Conservation (phyloP, 495 filamentous ascomycete species). For the Lasiosphaeria miniovina region DNA sequence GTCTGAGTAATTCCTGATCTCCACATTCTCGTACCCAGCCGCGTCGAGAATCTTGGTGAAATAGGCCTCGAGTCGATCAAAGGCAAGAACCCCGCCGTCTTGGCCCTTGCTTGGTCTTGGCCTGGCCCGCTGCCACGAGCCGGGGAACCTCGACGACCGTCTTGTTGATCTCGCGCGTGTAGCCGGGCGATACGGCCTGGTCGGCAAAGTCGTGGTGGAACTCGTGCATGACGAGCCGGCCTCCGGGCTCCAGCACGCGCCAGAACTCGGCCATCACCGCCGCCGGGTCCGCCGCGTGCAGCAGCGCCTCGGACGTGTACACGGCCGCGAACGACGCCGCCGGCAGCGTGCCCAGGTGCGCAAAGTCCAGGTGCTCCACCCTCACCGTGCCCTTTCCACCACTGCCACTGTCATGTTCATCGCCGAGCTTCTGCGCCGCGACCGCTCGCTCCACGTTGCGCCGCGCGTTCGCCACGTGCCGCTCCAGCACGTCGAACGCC, state of each 20-base stretch:
- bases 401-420: too few relatives aligned
- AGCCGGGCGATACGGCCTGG: neutral
- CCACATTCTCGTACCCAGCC: slow-evolving; percentile 8
- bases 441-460: neutral
- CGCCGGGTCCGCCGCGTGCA: slow-evolving; percentile 1
- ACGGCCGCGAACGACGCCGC: neutral
- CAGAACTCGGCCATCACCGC: slow-evolving; percentile 3
- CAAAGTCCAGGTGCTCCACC: slow-evolving; percentile 3
- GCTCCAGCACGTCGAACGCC: slow-evolving; percentile 7
- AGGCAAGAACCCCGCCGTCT: neutral
- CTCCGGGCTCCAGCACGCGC: slow-evolving; percentile 7
- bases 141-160: neutral
- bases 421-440: too few relatives aligned
- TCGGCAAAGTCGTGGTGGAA: slow-evolving; percentile 12
- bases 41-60: neutral
- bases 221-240: slow-evolving; percentile 10
- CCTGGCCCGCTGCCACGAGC: too few relatives aligned
- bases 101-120: too few relatives aligned
- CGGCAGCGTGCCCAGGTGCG: neutral
- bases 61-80: slow-evolving; percentile 1
- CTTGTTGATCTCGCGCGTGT: neutral
- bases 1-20: slow-evolving; percentile 8
- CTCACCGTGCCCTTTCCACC: neutral
- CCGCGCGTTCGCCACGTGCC: slow-evolving; percentile 3
- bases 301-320: slow-evolving; percentile 10